Conservation (phyloP, 768 basidiomycete genomes). For the Lactarius deliciosus region DNA sequence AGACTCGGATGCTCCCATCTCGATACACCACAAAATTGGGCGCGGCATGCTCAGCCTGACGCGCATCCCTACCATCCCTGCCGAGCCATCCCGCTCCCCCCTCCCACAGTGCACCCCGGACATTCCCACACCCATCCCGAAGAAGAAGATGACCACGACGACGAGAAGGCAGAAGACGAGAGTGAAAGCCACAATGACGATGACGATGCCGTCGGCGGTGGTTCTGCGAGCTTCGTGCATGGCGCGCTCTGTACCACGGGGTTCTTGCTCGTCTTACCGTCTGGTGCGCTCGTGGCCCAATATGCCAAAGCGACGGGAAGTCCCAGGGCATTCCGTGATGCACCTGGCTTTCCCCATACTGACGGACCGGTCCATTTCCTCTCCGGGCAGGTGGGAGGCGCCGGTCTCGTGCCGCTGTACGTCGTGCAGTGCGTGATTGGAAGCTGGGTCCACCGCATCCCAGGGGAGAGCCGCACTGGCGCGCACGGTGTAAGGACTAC, state of each 20-base stretch:
- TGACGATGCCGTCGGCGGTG: neutral
- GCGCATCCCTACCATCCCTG: slow-evolving; percentile 33
- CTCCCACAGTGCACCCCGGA: no score
- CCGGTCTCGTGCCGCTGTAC: slow-evolving; percentile 5
- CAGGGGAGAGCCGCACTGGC: neutral
- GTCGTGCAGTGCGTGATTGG: slow-evolving; percentile 14
- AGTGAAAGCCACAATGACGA: no score
- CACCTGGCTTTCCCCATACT: neutral
- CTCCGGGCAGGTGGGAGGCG: slow-evolving; percentile 9
- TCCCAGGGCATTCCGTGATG: slow-evolving; percentile 41
- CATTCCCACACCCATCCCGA: neutral
- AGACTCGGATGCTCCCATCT: slow-evolving; percentile 42
- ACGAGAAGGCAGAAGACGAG: neutral
- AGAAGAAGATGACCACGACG: no score
- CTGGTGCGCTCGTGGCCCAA: slow-evolving; percentile 55
- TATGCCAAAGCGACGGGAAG: slow-evolving; percentile 48
- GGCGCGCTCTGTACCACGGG: slow-evolving; percentile 52
- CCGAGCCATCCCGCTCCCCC: neutral
- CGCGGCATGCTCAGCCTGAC: slow-evolving; percentile 48
- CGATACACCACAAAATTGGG: slow-evolving; percentile 50
- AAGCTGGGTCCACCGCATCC: slow-evolving; percentile 5
- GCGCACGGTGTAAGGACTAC: neutral
- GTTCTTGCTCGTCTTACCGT: slow-evolving; percentile 57
- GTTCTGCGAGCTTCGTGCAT: slow-evolving; percentile 47
- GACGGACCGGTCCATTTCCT: no score